A percentile compares a stretch with the other conserved stretches of the same genome.
phyloP scores from a whole-genome alignment of 73 alveolate genomes.

The Tetrahymena elliotti region DNA sequence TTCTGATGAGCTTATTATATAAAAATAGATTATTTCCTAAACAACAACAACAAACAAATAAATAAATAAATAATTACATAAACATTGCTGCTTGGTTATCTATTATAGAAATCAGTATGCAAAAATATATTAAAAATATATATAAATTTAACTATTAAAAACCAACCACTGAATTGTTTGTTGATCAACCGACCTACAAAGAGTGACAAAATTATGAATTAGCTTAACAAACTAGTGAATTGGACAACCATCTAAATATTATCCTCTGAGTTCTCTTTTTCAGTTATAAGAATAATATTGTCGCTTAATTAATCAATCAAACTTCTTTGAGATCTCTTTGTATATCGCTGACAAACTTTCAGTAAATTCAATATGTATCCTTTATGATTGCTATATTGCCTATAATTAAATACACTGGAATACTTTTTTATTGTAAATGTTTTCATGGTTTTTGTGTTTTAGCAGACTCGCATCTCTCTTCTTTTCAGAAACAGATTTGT shows the following conservation, averaged over 20 bases:
- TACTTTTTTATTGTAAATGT: background rate
- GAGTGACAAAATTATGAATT: background rate
- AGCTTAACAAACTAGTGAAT: background rate
- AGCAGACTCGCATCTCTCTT: background rate
- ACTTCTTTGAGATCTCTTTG: background rate
- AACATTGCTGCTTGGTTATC: background rate
- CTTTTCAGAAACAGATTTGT: background rate
- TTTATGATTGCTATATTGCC: background rate
- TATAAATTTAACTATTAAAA: background rate
- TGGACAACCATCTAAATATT: background rate
- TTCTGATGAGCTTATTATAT: background rate
- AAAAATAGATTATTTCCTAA: background rate
- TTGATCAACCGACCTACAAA: background rate
- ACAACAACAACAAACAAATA: background rate
- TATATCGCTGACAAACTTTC: background rate
- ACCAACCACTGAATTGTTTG: background rate
- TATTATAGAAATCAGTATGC: background rate
- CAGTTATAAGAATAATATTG: background rate
- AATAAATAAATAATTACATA: background rate
- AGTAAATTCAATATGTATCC: background rate
- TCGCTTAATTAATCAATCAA: background rate
- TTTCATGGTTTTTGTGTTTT: background rate
- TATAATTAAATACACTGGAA: background rate
- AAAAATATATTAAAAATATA: background rate
- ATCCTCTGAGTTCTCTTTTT: background rate